Conservation (phyloP, 179 eudicot species). For the Heliamphora pulchella region DNA sequence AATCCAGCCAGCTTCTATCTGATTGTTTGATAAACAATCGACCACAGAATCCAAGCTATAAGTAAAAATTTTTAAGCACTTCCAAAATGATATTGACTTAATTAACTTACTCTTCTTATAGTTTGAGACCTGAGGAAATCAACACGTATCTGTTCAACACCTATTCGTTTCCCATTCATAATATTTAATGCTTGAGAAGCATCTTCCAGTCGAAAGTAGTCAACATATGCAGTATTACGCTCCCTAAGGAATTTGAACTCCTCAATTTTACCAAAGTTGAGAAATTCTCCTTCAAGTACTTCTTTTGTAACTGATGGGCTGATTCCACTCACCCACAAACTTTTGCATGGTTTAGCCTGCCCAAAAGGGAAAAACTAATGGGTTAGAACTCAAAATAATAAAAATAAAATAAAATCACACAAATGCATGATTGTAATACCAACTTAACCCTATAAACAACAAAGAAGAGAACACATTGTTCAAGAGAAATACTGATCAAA, state of each 20-base stretch:
- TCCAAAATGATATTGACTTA: not conserved
- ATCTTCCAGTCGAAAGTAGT: slow-evolving; percentile 68
- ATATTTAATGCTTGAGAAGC: slow-evolving; percentile 67
- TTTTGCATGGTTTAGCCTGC: slow-evolving; percentile 95
- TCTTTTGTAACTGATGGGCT: slow-evolving; percentile 65
- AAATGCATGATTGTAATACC: not conserved
- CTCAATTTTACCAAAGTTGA: slow-evolving; percentile 70
- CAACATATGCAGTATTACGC: slow-evolving; percentile 76
- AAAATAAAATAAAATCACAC: not conserved
- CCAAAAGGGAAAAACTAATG: not conserved
- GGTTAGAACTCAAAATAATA: not conserved
- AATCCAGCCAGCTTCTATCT: not conserved
- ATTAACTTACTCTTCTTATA: slow-evolving; percentile 55
- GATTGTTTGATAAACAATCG: not conserved
- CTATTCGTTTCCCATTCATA: slow-evolving; percentile 65
- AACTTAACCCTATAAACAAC: not conserved
- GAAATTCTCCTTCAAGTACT: slow-evolving; percentile 65
- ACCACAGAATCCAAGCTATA: not conserved
- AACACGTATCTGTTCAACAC: slow-evolving; percentile 68
- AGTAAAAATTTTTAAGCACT: not conserved
- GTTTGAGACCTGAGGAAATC: slow-evolving; percentile 83
- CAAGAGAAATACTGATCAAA: not conserved
- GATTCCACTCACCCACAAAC: slow-evolving; percentile 90
- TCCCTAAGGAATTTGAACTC: slow-evolving; percentile 82
- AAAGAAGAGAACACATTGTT: not conserved